phyloP scores from a whole-genome alignment of 2,329 filamentous ascomycete genomes.

The Alternaria burnsii region DNA sequence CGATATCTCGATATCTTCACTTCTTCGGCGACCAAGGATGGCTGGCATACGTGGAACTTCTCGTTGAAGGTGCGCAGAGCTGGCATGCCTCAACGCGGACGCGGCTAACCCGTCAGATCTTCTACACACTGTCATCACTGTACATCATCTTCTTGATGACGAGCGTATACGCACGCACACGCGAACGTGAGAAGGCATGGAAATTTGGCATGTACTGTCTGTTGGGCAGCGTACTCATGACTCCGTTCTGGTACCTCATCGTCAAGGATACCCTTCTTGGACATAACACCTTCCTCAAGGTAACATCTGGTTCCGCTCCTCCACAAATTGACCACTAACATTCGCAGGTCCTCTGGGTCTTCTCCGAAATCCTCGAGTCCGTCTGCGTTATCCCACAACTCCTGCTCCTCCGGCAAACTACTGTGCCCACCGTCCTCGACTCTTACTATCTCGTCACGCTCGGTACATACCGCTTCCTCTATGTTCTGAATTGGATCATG shows the following conservation, averaged over 20 bases:
- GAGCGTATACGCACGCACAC: slow-evolving; percentile 82
- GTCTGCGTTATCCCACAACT: slow-evolving; percentile 91
- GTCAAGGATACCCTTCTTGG: slow-evolving; percentile 63
- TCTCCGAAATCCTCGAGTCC: slow-evolving; percentile 91
- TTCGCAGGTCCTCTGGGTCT: slow-evolving; percentile 78
- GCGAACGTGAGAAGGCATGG: slow-evolving; percentile 93
- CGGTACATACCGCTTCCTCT: slow-evolving; percentile 86
- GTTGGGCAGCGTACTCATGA: slow-evolving; percentile 69
- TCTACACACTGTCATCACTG: slow-evolving; percentile 83
- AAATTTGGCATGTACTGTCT: slow-evolving; percentile 80
- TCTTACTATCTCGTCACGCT: slow-evolving; percentile 93
- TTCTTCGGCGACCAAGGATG: slow-evolving; percentile 49
- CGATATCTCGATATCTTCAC: slow-evolving; percentile 85
- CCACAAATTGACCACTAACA: not conserved
- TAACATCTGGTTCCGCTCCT: slow-evolving; percentile 18
- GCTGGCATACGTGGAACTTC: slow-evolving; percentile 64
- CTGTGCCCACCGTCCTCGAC: slow-evolving; percentile 92
- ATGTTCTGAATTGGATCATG: slow-evolving; percentile 90
- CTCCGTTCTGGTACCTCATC: slow-evolving; percentile 77
- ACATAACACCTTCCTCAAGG: slow-evolving; percentile 50
- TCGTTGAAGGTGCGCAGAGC: slow-evolving; percentile 69
- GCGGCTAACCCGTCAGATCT: slow-evolving; percentile 60
- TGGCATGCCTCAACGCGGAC: not conserved
- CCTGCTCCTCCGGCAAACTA: slow-evolving; percentile 90
- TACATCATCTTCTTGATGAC: slow-evolving; percentile 92